Evolutionary conservation across 495 filamentous ascomycete genomes (phyloP), one percentile per base, ranked within the genome.

Genomic region (Hypoxylon fragiforme): DNA sequence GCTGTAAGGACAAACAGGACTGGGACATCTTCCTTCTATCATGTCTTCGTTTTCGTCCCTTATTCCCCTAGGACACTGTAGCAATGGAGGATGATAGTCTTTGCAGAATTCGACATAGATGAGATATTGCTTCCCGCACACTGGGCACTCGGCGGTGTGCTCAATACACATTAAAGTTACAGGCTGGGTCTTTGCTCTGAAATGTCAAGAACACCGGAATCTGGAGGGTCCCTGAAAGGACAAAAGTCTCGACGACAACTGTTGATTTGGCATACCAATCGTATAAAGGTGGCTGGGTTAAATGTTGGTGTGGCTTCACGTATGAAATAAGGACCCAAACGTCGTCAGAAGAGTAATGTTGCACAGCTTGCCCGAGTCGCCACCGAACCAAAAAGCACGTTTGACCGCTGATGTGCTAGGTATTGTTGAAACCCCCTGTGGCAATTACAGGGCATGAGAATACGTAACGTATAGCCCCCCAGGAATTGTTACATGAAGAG

Each of bases 81-180:
- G 21, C 46, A 75, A 38, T 13, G 76, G 74, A 20, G 73, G 76
- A 54, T 71, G 73, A 40, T 70, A 77, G 50, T 70, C 47, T 47
- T 61, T 64, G 64, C 76, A 78, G 52, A 78, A 77, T 45, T 76
- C 72, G 62, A 77, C 73, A 66, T 71, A 78, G 54, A 77, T 58
- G 49, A 78, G 63, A 51, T 77, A 78, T 60, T 70, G 65, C 62
- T 77, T 77, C 70, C 76, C 73, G 66, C 76, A 78, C 54, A 75
- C 76, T 70, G 72, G 71, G 72, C 76, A 78, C 57, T 74, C 65
- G 47, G 70, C 66, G 45, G 65, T 62, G 62, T 76, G 67, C 74
- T 77, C 73, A 56, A 64, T 72, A 66, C 76, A 78, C 76, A 78
- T 78, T 72, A 76, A 78, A 64, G 51, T 54, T 43, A 49, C 41